Base-by-base conservation (phyloP, 345 rosid species). In the Moricandia moricandioides region DNA sequence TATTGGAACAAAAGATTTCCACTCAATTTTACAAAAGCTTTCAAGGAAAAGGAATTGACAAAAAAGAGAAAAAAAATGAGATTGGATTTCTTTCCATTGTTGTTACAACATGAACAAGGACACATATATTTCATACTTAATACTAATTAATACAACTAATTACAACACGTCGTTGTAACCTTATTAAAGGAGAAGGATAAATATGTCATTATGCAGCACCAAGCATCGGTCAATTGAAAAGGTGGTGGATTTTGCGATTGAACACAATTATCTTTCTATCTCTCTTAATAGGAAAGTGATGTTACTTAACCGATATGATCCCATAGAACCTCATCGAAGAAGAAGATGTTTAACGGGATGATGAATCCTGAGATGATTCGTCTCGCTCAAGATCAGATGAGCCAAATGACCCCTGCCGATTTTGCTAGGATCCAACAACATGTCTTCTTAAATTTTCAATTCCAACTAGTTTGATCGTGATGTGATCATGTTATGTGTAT, bases 291-390 rank as follows among this genome's bases (percentile, higher is more conserved):
- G 27, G 8, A 63, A 63, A 35, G 12, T 13, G 24, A 1, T 21
- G 24, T 21, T 21, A 21, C 33, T 13, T 1, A 6, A 47, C 52
- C 14, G 70, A 70, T 72, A 72, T 39, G 60, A 39, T 67, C 70
- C 6, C 52, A 14, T 62, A 56, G 14, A 24, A 52, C 13, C 27
- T 43, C 12, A 29, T 68, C 73, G 33, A 45, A 51, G 58, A n/a
- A 7, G 14, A 71, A 58, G 70, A 85, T 91, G 93, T 84, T 89
- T 71, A 82, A 86, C 86, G 94, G 94, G 59, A 80, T 83, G 90
- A 90, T 96, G 96, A 97, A 96, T 91, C 98, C 99, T 27, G 98
- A 91, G 70, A 67, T 96, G 87, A 82, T 92, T 51, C 86, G 81
- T 29, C 75, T 92, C 30, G 98, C 97, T 64, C 98, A 96, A 82